A percentile compares a stretch with the other conserved stretches of the same genome.
phyloP scores from a whole-genome alignment of 345 rosid genomes.

The Lepidium didymum region DNA sequence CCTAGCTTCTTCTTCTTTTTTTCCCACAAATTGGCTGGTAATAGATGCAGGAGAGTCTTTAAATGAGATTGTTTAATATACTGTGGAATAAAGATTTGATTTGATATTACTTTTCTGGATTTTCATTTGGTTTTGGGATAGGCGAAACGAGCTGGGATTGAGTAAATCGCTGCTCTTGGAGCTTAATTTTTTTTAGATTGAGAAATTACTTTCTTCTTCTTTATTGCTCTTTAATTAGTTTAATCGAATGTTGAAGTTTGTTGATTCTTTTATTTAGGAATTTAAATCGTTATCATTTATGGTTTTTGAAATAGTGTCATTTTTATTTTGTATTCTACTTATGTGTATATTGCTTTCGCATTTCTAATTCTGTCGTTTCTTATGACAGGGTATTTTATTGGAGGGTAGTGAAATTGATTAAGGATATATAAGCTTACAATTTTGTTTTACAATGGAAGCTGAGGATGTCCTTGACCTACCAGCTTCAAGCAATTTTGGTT shows the following conservation, averaged over 20 bases:
- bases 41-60: not conserved
- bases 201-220: not conserved
- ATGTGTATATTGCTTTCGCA: not conserved
- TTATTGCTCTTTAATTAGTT: not conserved
- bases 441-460: slow-evolving; percentile 40
- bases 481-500: slow-evolving; percentile 27
- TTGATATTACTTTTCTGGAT: not conserved
- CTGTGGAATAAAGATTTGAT: not conserved
- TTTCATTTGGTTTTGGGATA: not conserved
- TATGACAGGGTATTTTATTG: slow-evolving; percentile 17
- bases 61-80: not conserved
- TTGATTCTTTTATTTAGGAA: not conserved
- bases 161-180: not conserved
- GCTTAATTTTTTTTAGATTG: not conserved
- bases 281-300: not conserved
- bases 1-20: not conserved
- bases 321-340: not conserved
- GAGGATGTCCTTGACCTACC: slow-evolving; percentile 25
- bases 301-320: not conserved
- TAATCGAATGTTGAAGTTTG: not conserved
- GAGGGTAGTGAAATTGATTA: slow-evolving; percentile 1
- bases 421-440: not conserved
- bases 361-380: not conserved
- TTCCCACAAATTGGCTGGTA: not conserved
- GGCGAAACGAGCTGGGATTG: not conserved